Conservation (phyloP, 2,329 filamentous ascomycete genomes). For the Curvularia lunata region DNA sequence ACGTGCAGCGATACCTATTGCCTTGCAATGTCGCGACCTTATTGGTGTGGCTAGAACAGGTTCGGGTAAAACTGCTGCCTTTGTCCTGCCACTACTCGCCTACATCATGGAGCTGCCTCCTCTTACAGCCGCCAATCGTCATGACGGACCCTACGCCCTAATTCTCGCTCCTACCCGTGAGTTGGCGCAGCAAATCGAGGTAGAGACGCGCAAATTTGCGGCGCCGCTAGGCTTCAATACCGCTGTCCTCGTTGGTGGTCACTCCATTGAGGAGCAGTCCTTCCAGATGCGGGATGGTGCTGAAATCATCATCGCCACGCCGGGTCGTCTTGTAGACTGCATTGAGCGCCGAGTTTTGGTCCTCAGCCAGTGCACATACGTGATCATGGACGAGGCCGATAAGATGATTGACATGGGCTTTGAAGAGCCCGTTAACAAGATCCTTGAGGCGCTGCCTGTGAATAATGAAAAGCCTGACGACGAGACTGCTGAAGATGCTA, state of each 20-base stretch:
- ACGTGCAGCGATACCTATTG: conserved; percentile 92
- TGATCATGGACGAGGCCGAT: conserved; percentile 99
- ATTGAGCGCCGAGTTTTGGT: conserved; percentile 92
- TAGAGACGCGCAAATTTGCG: conserved; percentile 92
- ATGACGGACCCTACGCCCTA: conserved; percentile 96
- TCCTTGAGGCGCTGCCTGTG: conserved; percentile 90
- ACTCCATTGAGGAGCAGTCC: conserved; percentile 91
- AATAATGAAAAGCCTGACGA: conserved; percentile 94
- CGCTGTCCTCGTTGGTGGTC: conserved; percentile 97
- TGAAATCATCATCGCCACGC: conserved; percentile 98
- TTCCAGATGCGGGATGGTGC: conserved; percentile 89
- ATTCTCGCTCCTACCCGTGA: conserved; percentile 96
- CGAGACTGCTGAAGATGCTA: conserved; percentile 85
- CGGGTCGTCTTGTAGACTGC: conserved; percentile 94
- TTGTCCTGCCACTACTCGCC: conserved; percentile 87
- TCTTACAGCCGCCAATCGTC: conserved; percentile 83
- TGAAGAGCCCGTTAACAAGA: conserved; percentile 96
- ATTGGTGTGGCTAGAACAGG: conserved; percentile 98
- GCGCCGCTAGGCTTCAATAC: conserved; percentile 89
- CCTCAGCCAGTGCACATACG: conserved; percentile 93
- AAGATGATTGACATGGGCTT: conserved; percentile 99
- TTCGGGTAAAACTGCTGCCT: conserved; percentile 97
- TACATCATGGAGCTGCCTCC: conserved; percentile 93
- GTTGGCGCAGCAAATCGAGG: conserved; percentile 95
- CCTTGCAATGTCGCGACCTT: conserved; percentile 88